A percentile compares a stretch with the other conserved stretches of the same genome.
These are phyloP conservation scores for Cyberlindnera mississippiensis DNA, from an alignment of 805 yeast species.

Conservation along the genomic window DNA sequence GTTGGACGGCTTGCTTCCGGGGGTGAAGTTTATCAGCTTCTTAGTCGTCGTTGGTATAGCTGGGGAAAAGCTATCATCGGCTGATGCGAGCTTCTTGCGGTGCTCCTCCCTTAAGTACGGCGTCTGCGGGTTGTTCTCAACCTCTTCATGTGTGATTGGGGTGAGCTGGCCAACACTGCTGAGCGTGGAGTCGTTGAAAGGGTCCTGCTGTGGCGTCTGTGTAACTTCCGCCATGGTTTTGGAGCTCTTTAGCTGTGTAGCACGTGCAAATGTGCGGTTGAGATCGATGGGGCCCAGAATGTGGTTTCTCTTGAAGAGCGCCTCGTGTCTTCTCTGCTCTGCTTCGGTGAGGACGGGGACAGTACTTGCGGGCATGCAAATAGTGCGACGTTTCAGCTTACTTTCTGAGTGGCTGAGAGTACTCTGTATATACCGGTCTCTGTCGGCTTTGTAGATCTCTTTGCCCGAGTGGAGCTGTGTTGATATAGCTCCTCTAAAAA, in stretches of 20 bases:
- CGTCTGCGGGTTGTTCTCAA: constrained; percentile 26
- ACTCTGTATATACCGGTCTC: no score
- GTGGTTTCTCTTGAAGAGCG: constrained; percentile 20
- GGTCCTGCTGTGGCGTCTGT: constrained; percentile 5
- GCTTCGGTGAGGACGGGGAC: constrained; percentile 12
- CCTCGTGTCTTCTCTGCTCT: constrained; percentile 16
- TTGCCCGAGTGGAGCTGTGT: no score
- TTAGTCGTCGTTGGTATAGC: constrained; percentile 14
- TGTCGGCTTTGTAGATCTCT: no score
- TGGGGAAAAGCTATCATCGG: constrained; percentile 9
- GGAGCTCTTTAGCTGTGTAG: no score
- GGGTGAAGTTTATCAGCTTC: constrained; percentile 11
- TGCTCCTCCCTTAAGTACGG: constrained; percentile 21
- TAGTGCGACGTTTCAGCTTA: background rate
- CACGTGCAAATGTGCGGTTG: constrained; percentile 4
- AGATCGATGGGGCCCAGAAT: constrained; percentile 16
- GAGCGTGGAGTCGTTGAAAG: constrained; percentile 3
- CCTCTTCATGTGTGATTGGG: constrained; percentile 17
- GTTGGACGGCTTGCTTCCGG: constrained; percentile 1
- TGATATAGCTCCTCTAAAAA: background rate
- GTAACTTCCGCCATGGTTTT: background rate
- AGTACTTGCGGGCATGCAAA: background rate
- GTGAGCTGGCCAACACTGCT: constrained; percentile 12
- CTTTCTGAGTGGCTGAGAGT: background rate
- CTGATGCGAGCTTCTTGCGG: background rate